These are phyloP conservation scores for Tillandsia fasciculata DNA, from an alignment of 176 grass and related monocot genomes.

Conservation along the genomic window DNA sequence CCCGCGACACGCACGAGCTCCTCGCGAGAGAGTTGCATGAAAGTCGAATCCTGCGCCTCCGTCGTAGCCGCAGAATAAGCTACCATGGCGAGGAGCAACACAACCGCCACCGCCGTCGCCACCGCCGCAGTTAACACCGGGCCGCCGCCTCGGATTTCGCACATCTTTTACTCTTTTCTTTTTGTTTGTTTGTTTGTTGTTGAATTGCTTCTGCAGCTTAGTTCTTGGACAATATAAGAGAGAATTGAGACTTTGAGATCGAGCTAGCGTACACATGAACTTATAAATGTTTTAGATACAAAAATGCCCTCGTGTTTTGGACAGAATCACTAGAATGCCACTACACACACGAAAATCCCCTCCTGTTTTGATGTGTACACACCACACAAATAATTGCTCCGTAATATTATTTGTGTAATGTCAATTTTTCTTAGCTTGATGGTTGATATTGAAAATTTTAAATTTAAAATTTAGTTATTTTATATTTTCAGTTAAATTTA, in stretches of 20 bases:
- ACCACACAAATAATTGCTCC: neutral
- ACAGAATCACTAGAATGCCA: neutral
- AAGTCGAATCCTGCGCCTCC: neutral
- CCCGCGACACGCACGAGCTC: slow-evolving; percentile 11
- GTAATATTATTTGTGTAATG: too few species aligned
- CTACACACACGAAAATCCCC: neutral
- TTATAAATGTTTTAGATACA: neutral
- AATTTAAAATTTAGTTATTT: too few species aligned
- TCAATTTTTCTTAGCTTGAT: too few species aligned
- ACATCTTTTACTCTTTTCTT: neutral
- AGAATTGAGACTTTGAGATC: neutral
- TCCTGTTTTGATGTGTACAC: neutral
- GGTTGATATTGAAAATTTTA: too few species aligned
- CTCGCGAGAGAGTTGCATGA: slow-evolving; percentile 2
- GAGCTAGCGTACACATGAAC: neutral
- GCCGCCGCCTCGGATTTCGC: neutral
- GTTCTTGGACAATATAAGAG: neutral
- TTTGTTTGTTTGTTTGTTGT: neutral
- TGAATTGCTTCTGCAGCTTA: neutral
- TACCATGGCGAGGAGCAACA: neutral
- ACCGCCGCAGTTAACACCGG: neutral
- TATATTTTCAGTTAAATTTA: too few species aligned
- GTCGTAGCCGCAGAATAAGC: neutral
- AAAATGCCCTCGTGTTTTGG: neutral
- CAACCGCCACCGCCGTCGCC: neutral